Evolutionary conservation across 1,139 yeast species (phyloP).

Genomic region (Sugiyamaella pinicola): DNA sequence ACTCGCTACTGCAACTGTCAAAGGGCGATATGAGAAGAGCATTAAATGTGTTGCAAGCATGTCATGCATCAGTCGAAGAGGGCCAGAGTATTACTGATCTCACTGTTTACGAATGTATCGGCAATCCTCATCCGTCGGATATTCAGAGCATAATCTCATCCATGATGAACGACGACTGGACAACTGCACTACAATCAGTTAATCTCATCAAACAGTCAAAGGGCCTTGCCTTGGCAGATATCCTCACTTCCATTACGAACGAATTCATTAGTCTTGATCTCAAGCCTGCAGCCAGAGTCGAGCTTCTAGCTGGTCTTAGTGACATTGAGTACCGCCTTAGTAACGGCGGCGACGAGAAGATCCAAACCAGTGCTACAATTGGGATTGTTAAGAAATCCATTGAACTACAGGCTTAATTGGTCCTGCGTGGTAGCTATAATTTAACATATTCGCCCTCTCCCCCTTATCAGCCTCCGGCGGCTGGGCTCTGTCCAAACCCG

Average conservation of each 20-base stretch:
- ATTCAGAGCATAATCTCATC: slow-evolving; percentile 73
- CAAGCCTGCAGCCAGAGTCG: slow-evolving; percentile 60
- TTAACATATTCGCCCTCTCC: too few relatives aligned
- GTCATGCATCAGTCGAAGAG: slow-evolving; percentile 56
- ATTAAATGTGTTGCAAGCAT: slow-evolving; percentile 89
- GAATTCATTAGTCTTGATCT: slow-evolving; percentile 69
- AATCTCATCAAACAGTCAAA: slow-evolving; percentile 62
- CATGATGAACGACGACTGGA: slow-evolving; percentile 86
- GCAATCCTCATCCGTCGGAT: slow-evolving; percentile 91
- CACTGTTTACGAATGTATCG: slow-evolving; percentile 91
- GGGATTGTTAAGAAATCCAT: slow-evolving; percentile 75
- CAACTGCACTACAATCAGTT: slow-evolving; percentile 69
- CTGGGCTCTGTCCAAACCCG: too few relatives aligned
- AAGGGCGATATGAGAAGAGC: slow-evolving; percentile 97
- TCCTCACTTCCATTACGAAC: slow-evolving; percentile 73
- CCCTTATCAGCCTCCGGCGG: too few relatives aligned
- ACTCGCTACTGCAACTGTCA: slow-evolving; percentile 67
- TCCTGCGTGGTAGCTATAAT: too few relatives aligned
- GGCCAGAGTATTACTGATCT: slow-evolving; percentile 55
- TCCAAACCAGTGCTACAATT: slow-evolving; percentile 87
- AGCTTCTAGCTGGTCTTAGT: slow-evolving; percentile 66
- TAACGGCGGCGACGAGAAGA: slow-evolving; percentile 87
- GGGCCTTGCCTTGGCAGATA: slow-evolving; percentile 88
- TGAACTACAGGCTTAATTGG: slow-evolving; percentile 8
- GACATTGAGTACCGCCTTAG: slow-evolving; percentile 91